Conservation (phyloP, 257 asterid genomes). For the Solanum chiquidenum region DNA sequence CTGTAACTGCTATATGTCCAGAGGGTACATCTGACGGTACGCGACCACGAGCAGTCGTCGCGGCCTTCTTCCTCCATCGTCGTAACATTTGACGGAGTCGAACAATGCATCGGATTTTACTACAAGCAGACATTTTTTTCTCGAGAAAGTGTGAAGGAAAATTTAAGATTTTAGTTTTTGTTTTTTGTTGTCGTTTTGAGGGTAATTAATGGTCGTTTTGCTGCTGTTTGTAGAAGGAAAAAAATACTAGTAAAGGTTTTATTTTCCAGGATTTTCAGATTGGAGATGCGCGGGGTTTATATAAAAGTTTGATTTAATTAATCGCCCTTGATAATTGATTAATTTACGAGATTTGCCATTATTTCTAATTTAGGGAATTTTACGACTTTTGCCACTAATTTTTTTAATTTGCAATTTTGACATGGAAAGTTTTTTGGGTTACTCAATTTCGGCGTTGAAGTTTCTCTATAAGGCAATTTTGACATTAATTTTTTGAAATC, state of each 20-base stretch:
- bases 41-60: constrained; percentile 18
- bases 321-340: not conserved
- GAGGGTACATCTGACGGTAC: constrained; percentile 54
- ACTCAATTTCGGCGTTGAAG: not conserved
- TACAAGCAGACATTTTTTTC: constrained; percentile 39
- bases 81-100: constrained; percentile 51
- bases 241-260: not conserved
- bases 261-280: not conserved
- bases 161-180: not conserved
- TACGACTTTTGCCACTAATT: not conserved
- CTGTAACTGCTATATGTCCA: constrained; percentile 56
- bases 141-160: not conserved
- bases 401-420: not conserved
- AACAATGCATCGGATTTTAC: constrained; percentile 58
- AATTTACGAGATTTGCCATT: constrained; percentile 22
- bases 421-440: not conserved
- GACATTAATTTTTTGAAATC: not conserved
- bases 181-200: not conserved
- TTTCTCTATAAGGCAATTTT: not conserved
- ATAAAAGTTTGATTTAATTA: constrained; percentile 1
- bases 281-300: constrained; percentile 7
- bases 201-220: not conserved
- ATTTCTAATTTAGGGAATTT: not conserved
- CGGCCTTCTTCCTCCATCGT: constrained; percentile 51
- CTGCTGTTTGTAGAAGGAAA: not conserved